Percentiles rank a stretch among this genome's conserved stretches.
phyloP scores from a whole-genome alignment of 495 filamentous ascomycete species.

The Emericellopsis terricola region DNA sequence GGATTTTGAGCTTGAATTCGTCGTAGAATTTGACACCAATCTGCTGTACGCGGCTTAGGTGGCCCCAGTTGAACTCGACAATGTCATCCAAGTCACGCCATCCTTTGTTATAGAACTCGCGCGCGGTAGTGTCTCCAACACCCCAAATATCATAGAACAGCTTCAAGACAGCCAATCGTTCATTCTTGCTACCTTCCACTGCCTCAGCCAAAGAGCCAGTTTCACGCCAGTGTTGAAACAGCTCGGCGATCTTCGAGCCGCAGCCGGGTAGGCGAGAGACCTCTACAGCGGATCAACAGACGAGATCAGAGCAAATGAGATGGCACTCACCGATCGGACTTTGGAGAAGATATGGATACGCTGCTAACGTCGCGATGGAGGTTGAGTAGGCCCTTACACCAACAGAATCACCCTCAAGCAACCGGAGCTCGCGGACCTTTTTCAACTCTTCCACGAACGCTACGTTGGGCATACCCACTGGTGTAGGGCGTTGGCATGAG shows the following conservation, averaged over 20 bases:
- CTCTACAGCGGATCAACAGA: slow-evolving; percentile 35
- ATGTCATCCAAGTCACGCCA: slow-evolving; percentile 65
- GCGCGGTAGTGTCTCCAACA: slow-evolving; percentile 66
- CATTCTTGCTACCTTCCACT: slow-evolving; percentile 42
- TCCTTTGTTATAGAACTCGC: slow-evolving; percentile 63
- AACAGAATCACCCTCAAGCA: slow-evolving; percentile 54
- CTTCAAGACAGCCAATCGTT: slow-evolving; percentile 40
- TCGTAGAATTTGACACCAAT: slow-evolving; percentile 95
- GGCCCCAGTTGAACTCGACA: slow-evolving; percentile 64
- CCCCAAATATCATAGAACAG: slow-evolving; percentile 76
- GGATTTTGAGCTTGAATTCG: slow-evolving; percentile 56
- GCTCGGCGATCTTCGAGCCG: slow-evolving; percentile 55
- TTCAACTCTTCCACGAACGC: slow-evolving; percentile 58
- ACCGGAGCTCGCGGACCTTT: slow-evolving; percentile 53
- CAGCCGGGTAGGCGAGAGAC: slow-evolving; percentile 63
- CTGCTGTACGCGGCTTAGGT: slow-evolving; percentile 62
- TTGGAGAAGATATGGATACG: slow-evolving; percentile 45
- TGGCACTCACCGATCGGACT: slow-evolving; percentile 13
- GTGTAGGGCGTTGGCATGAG: slow-evolving; percentile 67
- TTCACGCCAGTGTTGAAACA: slow-evolving; percentile 59
- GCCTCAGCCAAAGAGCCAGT: slow-evolving; percentile 42
- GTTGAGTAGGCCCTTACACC: slow-evolving; percentile 80
- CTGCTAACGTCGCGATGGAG: slow-evolving; percentile 63
- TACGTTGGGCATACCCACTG: slow-evolving; percentile 50
- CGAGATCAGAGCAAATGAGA: slow-evolving; percentile 10